Conservation (phyloP, 768 basidiomycete species). For the Nevesoporus exiguus region DNA sequence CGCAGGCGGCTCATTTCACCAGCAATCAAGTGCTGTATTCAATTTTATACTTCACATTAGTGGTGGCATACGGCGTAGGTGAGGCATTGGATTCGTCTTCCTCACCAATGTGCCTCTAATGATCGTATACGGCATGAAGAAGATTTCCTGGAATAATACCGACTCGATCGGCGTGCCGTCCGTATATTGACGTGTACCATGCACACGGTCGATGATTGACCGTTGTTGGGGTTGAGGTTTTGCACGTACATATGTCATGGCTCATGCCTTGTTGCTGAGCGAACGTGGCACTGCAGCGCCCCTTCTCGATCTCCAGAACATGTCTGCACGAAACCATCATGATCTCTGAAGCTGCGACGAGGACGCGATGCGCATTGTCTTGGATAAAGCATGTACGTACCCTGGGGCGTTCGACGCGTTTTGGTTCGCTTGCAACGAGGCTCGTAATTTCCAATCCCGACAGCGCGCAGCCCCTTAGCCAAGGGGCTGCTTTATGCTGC, state of each 20-base stretch:
- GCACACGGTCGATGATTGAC: not conserved
- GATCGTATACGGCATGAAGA: not conserved
- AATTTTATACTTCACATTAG: not conserved
- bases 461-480: not conserved
- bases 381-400: no score
- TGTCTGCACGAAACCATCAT: not conserved
- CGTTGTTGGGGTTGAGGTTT: not conserved
- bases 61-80: not conserved
- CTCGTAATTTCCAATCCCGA: constrained; percentile 1
- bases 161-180: not conserved
- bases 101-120: not conserved
- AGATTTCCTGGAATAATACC: not conserved
- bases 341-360: not conserved
- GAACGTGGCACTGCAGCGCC: not conserved
- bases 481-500: not conserved
- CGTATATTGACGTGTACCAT: not conserved
- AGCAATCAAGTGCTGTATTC: not conserved
- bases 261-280: not conserved
- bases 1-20: not conserved
- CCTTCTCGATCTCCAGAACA: not conserved
- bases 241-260: not conserved
- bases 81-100: not conserved
- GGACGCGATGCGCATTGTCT: not conserved
- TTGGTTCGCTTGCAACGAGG: not conserved
- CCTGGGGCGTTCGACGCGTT: not conserved